Evolutionary conservation across 768 basidiomycete species (phyloP).

Genomic region (Tubosaeta brunneosetosa): DNA sequence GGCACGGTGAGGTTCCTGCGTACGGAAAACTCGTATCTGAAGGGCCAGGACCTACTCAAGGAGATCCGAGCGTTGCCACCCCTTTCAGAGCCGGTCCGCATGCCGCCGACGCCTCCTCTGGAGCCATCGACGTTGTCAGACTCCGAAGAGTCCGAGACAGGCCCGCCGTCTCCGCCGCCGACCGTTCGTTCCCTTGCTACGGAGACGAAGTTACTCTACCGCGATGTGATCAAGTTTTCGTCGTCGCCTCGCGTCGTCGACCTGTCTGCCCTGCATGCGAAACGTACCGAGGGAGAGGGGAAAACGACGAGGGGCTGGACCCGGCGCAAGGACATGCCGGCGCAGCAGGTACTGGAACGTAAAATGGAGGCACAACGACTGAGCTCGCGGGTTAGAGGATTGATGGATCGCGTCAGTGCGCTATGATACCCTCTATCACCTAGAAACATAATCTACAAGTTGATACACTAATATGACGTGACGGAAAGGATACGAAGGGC

Average conservation of each 20-base stretch:
- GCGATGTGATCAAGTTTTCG: constrained; percentile 85
- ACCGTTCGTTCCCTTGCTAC: constrained; percentile 67
- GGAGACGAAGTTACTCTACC: constrained; percentile 81
- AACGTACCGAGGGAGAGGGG: constrained; percentile 45
- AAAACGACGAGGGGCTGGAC: constrained; percentile 60
- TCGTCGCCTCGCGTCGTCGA: constrained; percentile 84
- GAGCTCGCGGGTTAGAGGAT: constrained; percentile 60
- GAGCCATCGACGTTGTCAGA: constrained; percentile 64
- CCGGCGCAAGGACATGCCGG: constrained; percentile 75
- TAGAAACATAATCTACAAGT: not conserved
- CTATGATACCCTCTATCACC: constrained; percentile 3
- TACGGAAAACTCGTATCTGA: constrained; percentile 89
- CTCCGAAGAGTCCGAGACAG: constrained; percentile 57
- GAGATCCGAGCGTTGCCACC: constrained; percentile 74
- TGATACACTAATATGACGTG: not conserved
- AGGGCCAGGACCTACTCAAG: constrained; percentile 83
- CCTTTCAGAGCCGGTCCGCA: constrained; percentile 46
- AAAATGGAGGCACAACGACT: constrained; percentile 73
- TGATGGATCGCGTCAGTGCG: constrained; percentile 59
- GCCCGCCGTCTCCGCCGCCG: constrained; percentile 38
- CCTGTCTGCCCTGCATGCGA: constrained; percentile 56
- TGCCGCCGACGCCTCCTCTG: constrained; percentile 61
- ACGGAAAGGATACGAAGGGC: not conserved
- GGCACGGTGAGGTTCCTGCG: constrained; percentile 91
- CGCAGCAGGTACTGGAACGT: constrained; percentile 73